Conservation (phyloP, 768 basidiomycete species). For the Leucosporidium scottii region DNA sequence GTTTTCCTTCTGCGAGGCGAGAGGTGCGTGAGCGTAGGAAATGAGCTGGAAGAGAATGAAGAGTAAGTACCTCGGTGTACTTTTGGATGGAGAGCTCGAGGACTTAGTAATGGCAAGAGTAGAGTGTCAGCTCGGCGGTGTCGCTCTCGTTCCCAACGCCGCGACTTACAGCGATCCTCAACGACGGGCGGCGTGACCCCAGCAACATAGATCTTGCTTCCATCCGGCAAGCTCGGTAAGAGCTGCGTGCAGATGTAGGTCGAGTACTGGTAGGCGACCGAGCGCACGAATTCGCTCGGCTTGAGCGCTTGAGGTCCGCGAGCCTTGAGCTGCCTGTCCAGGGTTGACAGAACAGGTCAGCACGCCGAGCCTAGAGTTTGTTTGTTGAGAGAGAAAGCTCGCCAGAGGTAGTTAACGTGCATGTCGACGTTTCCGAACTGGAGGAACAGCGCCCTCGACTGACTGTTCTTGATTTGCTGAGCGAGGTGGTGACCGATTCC, state of each 20-base stretch:
- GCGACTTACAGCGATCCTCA: conserved; percentile 15
- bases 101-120: not conserved
- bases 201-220: conserved; percentile 13
- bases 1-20: not conserved
- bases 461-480: not conserved
- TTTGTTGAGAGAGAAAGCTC: not conserved
- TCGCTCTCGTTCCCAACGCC: not conserved
- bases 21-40: not conserved
- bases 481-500: conserved; percentile 1
- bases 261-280: not conserved
- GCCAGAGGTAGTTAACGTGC: conserved; percentile 25
- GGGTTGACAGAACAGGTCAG: too few relatives aligned
- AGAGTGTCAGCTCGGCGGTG: not conserved
- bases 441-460: not conserved
- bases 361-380: not conserved
- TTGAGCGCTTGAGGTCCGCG: not conserved
- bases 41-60: too few relatives aligned
- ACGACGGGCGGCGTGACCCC: conserved; percentile 13
- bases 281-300: not conserved
- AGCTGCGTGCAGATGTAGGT: not conserved
- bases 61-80: conserved; percentile 10
- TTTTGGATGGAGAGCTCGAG: conserved; percentile 12
- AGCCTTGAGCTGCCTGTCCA: conserved; percentile 22
- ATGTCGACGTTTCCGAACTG: conserved; percentile 20
- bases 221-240: not conserved